Evolutionary conservation across 768 basidiomycete genomes (phyloP).

Genomic region (Serendipita indica): DNA sequence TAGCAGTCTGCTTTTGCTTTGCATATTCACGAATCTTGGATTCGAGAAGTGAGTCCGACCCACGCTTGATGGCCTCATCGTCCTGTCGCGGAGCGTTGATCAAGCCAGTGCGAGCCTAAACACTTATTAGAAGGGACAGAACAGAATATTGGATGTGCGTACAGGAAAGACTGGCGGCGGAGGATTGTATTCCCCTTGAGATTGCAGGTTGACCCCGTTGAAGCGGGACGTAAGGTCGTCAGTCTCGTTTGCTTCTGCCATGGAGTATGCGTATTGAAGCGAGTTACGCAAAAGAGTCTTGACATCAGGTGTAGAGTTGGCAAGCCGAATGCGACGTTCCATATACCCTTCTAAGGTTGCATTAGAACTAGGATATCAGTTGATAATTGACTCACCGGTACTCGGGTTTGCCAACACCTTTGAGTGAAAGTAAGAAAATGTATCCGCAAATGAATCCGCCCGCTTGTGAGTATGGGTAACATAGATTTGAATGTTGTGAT

Average conservation of each 20-base stretch:
- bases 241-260: slow-evolving; percentile 51
- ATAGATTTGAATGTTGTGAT: slow-evolving; percentile 71
- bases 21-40: slow-evolving; percentile 62
- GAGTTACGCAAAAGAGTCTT: slow-evolving; percentile 83
- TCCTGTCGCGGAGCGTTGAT: slow-evolving; percentile 36
- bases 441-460: slow-evolving; percentile 86
- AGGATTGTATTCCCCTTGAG: slow-evolving; percentile 41
- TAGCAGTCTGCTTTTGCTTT: slow-evolving; percentile 69
- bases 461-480: slow-evolving; percentile 62
- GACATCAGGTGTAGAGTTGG: slow-evolving; percentile 85
- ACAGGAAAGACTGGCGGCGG: slow-evolving; percentile 25
- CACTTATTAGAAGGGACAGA: slow-evolving; percentile 10
- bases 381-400: slow-evolving; percentile 29
- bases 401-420: slow-evolving; percentile 74
- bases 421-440: slow-evolving; percentile 93
- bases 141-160: slow-evolving; percentile 49
- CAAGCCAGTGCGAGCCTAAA: slow-evolving; percentile 4
- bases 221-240: slow-evolving; percentile 1
- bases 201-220: slow-evolving; percentile 22
- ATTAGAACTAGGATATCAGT: slow-evolving; percentile 3
- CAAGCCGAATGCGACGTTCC: slow-evolving; percentile 61
- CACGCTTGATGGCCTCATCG: slow-evolving; percentile 66
- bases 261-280: slow-evolving; percentile 66
- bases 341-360: slow-evolving; percentile 62
- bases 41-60: slow-evolving; percentile 71